Conservation (phyloP, 2,329 filamentous ascomycete genomes). For the Conoideocrella luteorostrata region DNA sequence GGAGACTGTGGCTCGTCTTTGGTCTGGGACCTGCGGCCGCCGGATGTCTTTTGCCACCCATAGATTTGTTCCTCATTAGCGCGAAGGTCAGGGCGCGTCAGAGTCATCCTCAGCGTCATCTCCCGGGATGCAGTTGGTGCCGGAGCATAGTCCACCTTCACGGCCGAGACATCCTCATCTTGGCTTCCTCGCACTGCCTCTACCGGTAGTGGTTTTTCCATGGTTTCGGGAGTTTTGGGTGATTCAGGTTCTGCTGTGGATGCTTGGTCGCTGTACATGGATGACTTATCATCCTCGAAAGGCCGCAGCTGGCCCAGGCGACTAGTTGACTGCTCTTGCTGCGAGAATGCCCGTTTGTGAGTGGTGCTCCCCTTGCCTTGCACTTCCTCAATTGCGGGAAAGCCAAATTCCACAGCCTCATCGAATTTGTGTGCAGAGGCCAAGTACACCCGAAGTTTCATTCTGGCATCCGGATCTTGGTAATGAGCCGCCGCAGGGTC, state of each 20-base stretch:
- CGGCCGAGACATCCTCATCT: slow-evolving; percentile 18
- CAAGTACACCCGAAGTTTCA: slow-evolving; percentile 79
- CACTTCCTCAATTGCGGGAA: slow-evolving; percentile 57
- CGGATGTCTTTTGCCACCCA: slow-evolving; percentile 49
- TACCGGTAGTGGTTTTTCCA: slow-evolving; percentile 31
- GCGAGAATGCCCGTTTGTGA: slow-evolving; percentile 17
- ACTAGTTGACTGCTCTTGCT: slow-evolving; percentile 22
- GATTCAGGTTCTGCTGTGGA: slow-evolving; percentile 55
- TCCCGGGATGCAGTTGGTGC: slow-evolving; percentile 59
- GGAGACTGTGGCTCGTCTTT: slow-evolving; percentile 28
- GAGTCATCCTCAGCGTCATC: slow-evolving; percentile 94
- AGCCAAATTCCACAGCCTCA: slow-evolving; percentile 89
- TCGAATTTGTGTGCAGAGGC: slow-evolving; percentile 93
- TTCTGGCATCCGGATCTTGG: slow-evolving; percentile 79
- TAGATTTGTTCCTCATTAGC: slow-evolving; percentile 67
- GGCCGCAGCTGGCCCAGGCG: slow-evolving; percentile 47
- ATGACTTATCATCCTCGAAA: slow-evolving; percentile 52
- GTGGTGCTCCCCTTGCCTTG: slow-evolving; percentile 23
- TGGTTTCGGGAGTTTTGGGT: slow-evolving; percentile 47
- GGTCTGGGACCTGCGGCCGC: slow-evolving; percentile 37
- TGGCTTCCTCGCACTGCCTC: slow-evolving; percentile 20
- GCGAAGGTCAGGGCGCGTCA: slow-evolving; percentile 82
- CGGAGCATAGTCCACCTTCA: slow-evolving; percentile 40
- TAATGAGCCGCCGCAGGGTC: slow-evolving; percentile 77
- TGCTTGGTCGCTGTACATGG: slow-evolving; percentile 47